Evolutionary conservation across 2,329 filamentous ascomycete species (phyloP), one percentile per base, ranked within the genome.

Genomic region (Tolypocladium inflatum): DNA sequence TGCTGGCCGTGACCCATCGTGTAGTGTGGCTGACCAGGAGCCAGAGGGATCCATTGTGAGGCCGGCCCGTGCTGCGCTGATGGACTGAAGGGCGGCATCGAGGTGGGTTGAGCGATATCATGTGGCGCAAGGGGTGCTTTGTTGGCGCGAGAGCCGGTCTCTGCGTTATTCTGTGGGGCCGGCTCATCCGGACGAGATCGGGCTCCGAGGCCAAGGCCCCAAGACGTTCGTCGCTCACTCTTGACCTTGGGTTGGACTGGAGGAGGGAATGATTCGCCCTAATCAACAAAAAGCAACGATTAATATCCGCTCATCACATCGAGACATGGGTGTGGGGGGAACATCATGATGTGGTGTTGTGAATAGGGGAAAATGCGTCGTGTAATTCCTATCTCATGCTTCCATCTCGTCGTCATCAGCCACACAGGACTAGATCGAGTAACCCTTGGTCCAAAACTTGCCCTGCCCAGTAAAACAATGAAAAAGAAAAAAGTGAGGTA

Each of bases 341-440:
- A 55, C 55, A 53, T 55, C 37, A 55, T 55, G 51, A 43, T 48
- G 26, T 59, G 48, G 41, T 43, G 58, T 17, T 53, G 51, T 53
- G 53, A 38, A 21, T 55, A 56, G 42, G 50, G 48, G 38, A 38
- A 62, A 65, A 70, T 63, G 68, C 64, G 65, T 71, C 69, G 68
- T 75, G 69, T 67, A 68, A 73, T 74, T 74, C 72, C 72, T 72
- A 74, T 74, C 67, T 74, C 72, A 68, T 73, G 68, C 67, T 67
- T 64, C 66, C 69, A 61, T 68, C 66, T 66, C 66, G 64, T 71
- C 67, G 67, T 72, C 66, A 51, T 41, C 42, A 48, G 48, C 54
- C 30, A 48, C 42, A 57, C 19, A 43, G 57, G 42, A 45, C 39
- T 42, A 57, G 26, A 53, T 30, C 21, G 33, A 53, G 39, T 33